These are phyloP conservation scores for Spathaspora hagerdaliae DNA, from an alignment of 805 yeast genomes.

Conservation along the genomic window DNA sequence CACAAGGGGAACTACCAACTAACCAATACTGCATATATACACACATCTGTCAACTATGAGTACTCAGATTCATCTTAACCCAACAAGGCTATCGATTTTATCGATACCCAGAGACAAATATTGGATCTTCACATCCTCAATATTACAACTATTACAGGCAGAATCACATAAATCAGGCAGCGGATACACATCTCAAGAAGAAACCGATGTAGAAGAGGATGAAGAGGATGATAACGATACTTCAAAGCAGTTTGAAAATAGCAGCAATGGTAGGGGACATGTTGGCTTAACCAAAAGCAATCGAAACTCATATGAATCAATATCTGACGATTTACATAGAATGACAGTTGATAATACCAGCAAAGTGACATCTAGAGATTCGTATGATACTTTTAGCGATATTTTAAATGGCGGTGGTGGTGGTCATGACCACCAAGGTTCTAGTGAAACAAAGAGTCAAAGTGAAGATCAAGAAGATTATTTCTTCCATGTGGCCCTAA, in stretches of 20 bases:
- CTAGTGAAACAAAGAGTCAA: neutral
- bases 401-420: neutral
- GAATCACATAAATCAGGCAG: conserved; percentile 22
- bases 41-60: conserved; percentile 19
- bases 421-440: neutral
- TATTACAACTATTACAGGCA: conserved; percentile 42
- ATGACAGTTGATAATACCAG: conserved; percentile 25
- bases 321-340: conserved; percentile 3
- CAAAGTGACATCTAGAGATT: conserved; percentile 10
- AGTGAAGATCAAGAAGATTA: conserved; percentile 25
- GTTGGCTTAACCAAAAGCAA: neutral
- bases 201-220: conserved; percentile 10
- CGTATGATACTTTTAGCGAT: neutral
- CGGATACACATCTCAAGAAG: conserved; percentile 6
- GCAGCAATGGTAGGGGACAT: conserved; percentile 11
- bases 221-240: conserved; percentile 6
- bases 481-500: conserved; percentile 59
- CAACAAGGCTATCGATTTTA: conserved; percentile 43
- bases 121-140: conserved; percentile 51
- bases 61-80: conserved; percentile 47
- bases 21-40: too few species aligned
- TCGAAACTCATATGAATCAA: conserved; percentile 4
- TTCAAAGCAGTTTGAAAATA: conserved; percentile 3
- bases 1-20: too few species aligned
- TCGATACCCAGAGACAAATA: conserved; percentile 50